Base-by-base conservation (phyloP, 2,329 filamentous ascomycete species). In the Sarocladium oryzae region DNA sequence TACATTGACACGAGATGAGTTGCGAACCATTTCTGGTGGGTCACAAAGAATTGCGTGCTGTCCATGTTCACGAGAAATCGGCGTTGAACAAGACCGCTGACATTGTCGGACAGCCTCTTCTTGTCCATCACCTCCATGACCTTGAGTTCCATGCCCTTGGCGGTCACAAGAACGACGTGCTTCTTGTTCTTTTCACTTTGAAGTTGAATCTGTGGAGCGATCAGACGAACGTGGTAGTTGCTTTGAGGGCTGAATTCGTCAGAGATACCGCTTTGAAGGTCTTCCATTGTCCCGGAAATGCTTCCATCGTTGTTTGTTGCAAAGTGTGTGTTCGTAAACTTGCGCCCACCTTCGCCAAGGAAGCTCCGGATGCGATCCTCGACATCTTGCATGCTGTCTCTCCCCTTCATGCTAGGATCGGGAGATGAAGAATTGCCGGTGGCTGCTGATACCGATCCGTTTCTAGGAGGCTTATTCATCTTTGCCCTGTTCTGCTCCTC, bases 51-150 rank as follows among this genome's bases (percentile, higher is more conserved):
- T 66, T 99, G 93, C 24, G 95, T 86, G 63, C 92, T 95, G 69
- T 99, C 93, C 87, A 97, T 96, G 58, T 90, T 89, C 56, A 96
- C 84, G 24, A 91, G 82, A 71, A 97, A 96, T 7, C 93, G 86
- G 33, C 91, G 86, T 65, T 99, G 95, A 1, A 99, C 92, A 41
- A 99, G 78, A 51, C 93, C 95, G 61, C 89, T 96, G 61, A 99
- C 90, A 58, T 88, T 86, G 65, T 99, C 93, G 45, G 84, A 91
- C 52, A 97, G 82, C 54, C 93, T 82, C 61, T 90, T 86, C 68
- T 95, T 96, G 70, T 99, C 93, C 87, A 97, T 96, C 60, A 99
- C 92, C 57, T 96, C 92, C 18, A 99, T 82, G 10, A 99, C 88
- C 71, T 97, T 97, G 52, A 97, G 81, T 66, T 97, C 91, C 90